Evolutionary conservation across 768 basidiomycete species (phyloP).

Genomic region (Butyriboletus loyo): DNA sequence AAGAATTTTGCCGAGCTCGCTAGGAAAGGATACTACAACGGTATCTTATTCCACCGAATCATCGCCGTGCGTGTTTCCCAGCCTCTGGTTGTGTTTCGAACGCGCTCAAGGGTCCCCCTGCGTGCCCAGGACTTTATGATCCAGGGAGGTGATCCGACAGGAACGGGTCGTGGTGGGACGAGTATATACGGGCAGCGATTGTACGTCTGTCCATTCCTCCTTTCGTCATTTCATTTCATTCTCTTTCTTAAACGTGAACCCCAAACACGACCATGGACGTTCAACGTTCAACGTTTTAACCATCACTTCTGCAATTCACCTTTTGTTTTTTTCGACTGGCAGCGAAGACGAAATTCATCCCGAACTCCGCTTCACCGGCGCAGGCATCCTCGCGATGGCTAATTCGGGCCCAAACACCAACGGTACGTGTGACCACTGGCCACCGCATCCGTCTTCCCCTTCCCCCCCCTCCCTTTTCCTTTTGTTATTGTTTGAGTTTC

Average conservation of each 20-base stretch:
- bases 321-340: background rate
- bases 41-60: constrained; percentile 86
- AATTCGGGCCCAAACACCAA: constrained; percentile 96
- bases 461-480: no score
- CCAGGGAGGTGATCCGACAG: constrained; percentile 93
- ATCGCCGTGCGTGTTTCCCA: constrained; percentile 54
- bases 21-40: constrained; percentile 92
- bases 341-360: constrained; percentile 91
- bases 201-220: constrained; percentile 39
- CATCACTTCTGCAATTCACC: background rate
- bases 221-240: background rate
- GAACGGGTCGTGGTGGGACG: constrained; percentile 88
- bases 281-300: no score
- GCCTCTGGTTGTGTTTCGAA: background rate
- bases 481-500: background rate
- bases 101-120: background rate
- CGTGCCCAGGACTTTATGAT: constrained; percentile 91
- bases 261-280: background rate
- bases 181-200: constrained; percentile 90
- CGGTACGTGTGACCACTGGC: constrained; percentile 37
- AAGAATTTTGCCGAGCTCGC: constrained; percentile 91
- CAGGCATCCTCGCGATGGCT: constrained; percentile 95
- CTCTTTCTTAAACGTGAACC: background rate
- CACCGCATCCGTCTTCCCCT: background rate
- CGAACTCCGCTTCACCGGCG: constrained; percentile 91